Percentiles rank a stretch among this genome's conserved stretches.
phyloP scores from a whole-genome alignment of 352 stramenopile genomes.

The Phytophthora constricta region DNA sequence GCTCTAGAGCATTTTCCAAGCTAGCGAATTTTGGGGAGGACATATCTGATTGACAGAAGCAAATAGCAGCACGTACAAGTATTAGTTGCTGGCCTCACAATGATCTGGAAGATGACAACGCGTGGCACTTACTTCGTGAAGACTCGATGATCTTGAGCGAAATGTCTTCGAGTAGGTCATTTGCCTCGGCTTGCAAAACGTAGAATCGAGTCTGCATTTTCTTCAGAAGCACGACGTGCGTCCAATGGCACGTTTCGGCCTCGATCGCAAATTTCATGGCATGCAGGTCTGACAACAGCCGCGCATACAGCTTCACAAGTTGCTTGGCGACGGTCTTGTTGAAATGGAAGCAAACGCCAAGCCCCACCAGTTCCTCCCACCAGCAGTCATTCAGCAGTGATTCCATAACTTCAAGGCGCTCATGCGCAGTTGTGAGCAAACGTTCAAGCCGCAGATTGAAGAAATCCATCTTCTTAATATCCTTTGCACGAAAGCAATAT shows the following conservation, averaged over 20 bases:
- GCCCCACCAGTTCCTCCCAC: constrained; percentile 79
- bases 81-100: constrained; percentile 1
- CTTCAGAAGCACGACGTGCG: constrained; percentile 66
- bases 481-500: constrained; percentile 79
- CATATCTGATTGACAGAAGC: constrained; percentile 32
- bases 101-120: background rate
- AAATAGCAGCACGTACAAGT: background rate
- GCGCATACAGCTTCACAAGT: constrained; percentile 68
- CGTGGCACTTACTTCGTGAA: constrained; percentile 28
- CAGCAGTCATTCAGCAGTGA: constrained; percentile 63
- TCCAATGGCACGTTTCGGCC: constrained; percentile 64
- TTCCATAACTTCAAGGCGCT: constrained; percentile 59
- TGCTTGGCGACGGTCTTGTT: constrained; percentile 79
- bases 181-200: constrained; percentile 66
- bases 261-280: constrained; percentile 82
- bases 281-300: constrained; percentile 61
- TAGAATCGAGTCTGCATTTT: constrained; percentile 75
- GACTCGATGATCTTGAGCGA: constrained; percentile 42
- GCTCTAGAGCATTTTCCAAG: constrained; percentile 58
- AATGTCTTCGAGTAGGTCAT: constrained; percentile 76
- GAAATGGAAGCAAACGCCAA: constrained; percentile 60
- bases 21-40: constrained; percentile 52
- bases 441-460: constrained; percentile 69
- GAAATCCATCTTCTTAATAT: constrained; percentile 84
- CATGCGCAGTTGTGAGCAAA: constrained; percentile 45